Evolutionary conservation across 192 early-diverging fungal species (phyloP).

Genomic region (Entrophospora sp.): DNA sequence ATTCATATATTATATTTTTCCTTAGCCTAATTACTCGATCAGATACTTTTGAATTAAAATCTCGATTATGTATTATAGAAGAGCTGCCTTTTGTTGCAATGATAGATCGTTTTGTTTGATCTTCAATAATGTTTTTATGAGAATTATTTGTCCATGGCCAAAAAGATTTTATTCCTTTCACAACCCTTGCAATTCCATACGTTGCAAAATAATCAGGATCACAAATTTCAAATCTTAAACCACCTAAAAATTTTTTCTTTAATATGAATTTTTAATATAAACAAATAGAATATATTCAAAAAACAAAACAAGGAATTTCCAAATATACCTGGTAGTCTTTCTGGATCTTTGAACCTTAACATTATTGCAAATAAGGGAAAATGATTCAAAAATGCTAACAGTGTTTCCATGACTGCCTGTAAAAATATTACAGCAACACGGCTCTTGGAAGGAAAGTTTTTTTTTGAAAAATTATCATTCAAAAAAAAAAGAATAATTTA

Average conservation of each 20-base stretch:
- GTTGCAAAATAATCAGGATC: constrained; percentile 20
- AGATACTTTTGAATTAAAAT: neutral
- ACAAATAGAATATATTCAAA: neutral
- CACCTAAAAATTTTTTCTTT: neutral
- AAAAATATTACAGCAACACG: constrained; percentile 73
- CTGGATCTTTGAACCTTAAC: constrained; percentile 78
- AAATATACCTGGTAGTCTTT: constrained; percentile 69
- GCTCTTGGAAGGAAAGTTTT: constrained; percentile 36
- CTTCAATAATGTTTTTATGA: neutral
- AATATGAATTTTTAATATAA: neutral
- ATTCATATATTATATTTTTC: constrained; percentile 8
- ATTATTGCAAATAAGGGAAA: constrained; percentile 94
- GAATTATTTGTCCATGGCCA: constrained; percentile 7
- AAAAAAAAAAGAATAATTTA: neutral
- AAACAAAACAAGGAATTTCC: neutral
- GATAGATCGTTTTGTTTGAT: neutral
- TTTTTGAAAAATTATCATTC: neutral
- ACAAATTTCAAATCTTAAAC: constrained; percentile 22
- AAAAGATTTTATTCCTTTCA: constrained; percentile 10
- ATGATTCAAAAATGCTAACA: constrained; percentile 88
- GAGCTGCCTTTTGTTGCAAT: neutral
- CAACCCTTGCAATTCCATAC: constrained; percentile 8
- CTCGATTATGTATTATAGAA: neutral
- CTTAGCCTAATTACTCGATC: constrained; percentile 2
- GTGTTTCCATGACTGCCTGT: constrained; percentile 74